Evolutionary conservation across 169 alveolate species (phyloP).

Genomic region (Plasmodium falciparum): DNA sequence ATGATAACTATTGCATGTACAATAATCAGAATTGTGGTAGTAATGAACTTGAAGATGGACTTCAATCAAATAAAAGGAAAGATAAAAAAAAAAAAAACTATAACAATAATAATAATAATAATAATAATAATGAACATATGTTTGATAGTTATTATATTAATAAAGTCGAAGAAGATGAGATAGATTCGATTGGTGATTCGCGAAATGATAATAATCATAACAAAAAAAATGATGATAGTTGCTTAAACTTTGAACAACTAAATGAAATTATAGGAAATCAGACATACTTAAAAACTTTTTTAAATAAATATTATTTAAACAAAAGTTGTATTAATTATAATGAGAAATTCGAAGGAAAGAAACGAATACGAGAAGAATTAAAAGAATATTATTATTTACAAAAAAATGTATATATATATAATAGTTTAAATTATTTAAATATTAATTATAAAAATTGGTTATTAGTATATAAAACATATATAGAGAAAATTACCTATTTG

Average conservation of each 20-base stretch:
- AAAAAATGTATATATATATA: conserved; percentile 59
- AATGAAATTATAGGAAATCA: conserved; percentile 50
- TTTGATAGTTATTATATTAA: not conserved
- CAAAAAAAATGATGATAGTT: not conserved
- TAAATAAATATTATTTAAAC: conserved; percentile 36
- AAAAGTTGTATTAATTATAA: not conserved
- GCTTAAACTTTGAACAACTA: conserved; percentile 29
- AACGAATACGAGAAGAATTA: not conserved
- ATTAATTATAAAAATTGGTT: conserved; percentile 76
- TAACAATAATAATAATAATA: not conserved
- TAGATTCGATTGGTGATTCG: not conserved
- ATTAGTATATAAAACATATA: conserved; percentile 49
- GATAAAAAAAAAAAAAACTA: too few relatives aligned
- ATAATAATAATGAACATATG: not conserved
- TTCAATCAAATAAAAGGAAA: not conserved
- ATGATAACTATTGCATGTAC: too few relatives aligned
- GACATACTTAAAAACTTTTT: conserved; percentile 3
- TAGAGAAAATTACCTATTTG: conserved; percentile 60
- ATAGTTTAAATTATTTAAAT: conserved; percentile 62
- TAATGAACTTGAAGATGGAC: not conserved
- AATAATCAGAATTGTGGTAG: not conserved
- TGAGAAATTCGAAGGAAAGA: not conserved
- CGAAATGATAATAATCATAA: not conserved
- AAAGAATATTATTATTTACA: conserved; percentile 7
- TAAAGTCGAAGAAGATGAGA: not conserved